These are phyloP conservation scores for Penicillium sp. DNA, from an alignment of 2,329 filamentous ascomycete genomes.

Conservation along the genomic window DNA sequence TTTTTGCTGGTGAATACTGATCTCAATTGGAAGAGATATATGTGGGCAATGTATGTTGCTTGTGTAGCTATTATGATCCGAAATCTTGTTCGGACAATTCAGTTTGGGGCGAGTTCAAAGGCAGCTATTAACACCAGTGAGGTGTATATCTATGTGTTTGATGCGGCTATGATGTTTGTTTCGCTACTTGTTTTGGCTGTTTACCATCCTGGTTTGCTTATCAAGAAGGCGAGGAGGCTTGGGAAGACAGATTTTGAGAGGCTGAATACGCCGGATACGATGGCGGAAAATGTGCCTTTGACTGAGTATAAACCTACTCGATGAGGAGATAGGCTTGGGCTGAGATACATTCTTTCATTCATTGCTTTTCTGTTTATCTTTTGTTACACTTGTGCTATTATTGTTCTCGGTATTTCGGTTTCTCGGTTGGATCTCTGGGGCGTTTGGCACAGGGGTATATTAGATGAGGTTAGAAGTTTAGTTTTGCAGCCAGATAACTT, in stretches of 20 bases:
- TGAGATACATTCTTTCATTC: too few relatives aligned
- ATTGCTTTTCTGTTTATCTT: too few relatives aligned
- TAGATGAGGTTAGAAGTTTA: too few relatives aligned
- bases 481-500: too few relatives aligned
- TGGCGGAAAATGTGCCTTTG: conserved; percentile 17
- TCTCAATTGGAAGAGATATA: conserved; percentile 27
- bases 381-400: too few relatives aligned
- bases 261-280: conserved; percentile 1
- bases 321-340: too few relatives aligned
- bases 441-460: too few relatives aligned
- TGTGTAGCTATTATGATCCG: conserved; percentile 28
- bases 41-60: conserved; percentile 28
- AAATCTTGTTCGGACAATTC: conserved; percentile 29
- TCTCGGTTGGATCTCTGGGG: too few relatives aligned
- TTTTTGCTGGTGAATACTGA: conserved; percentile 13
- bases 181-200: conserved; percentile 21
- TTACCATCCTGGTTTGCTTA: conserved; percentile 26
- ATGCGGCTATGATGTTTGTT: conserved; percentile 30
- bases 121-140: conserved; percentile 24
- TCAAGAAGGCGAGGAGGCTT: conserved; percentile 16
- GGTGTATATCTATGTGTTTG: conserved; percentile 34
- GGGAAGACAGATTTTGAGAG: conserved; percentile 13
- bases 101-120: conserved; percentile 23
- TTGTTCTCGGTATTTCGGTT: too few relatives aligned
- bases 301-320: conserved; percentile 8